A percentile compares a stretch with the other conserved stretches of the same genome.
Conservation (phyloP, 2,329 filamentous ascomycete genomes). For the Acarospora socialis region DNA sequence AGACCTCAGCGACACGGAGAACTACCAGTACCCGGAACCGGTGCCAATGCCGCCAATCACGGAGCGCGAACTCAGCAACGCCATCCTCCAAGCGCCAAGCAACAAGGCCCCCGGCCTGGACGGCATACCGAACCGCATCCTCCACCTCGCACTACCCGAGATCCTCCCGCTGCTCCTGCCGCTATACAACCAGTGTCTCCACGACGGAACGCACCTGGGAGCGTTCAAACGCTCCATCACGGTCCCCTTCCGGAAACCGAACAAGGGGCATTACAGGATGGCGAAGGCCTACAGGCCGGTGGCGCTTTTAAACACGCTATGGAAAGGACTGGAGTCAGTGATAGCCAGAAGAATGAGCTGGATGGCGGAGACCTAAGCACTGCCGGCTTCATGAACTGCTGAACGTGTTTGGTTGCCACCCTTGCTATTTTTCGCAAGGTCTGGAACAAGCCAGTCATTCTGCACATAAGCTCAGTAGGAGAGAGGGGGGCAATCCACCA, state of each 20-base stretch:
- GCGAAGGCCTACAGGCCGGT: background rate
- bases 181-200: constrained; percentile 1
- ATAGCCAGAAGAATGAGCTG: background rate
- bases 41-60: background rate
- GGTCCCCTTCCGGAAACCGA: too few relatives aligned
- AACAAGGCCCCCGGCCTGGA: too few relatives aligned
- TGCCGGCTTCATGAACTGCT: constrained; percentile 2
- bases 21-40: background rate
- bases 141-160: background rate
- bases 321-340: constrained; percentile 2
- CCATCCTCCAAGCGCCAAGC: background rate
- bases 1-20: background rate
- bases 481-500: too few relatives aligned
- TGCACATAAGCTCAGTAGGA: too few relatives aligned
- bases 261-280: constrained; percentile 1
- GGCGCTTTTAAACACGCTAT: constrained; percentile 1
- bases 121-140: background rate
- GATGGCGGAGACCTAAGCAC: constrained; percentile 1
- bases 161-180: background rate
- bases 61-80: background rate
- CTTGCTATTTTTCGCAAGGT: too few relatives aligned
- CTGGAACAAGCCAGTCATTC: too few relatives aligned
- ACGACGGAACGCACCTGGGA: too few relatives aligned
- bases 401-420: too few relatives aligned
- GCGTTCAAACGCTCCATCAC: too few relatives aligned